These are phyloP conservation scores for Blakeslea trispora DNA, from an alignment of 371 early-diverging fungal genomes.

Conservation along the genomic window DNA sequence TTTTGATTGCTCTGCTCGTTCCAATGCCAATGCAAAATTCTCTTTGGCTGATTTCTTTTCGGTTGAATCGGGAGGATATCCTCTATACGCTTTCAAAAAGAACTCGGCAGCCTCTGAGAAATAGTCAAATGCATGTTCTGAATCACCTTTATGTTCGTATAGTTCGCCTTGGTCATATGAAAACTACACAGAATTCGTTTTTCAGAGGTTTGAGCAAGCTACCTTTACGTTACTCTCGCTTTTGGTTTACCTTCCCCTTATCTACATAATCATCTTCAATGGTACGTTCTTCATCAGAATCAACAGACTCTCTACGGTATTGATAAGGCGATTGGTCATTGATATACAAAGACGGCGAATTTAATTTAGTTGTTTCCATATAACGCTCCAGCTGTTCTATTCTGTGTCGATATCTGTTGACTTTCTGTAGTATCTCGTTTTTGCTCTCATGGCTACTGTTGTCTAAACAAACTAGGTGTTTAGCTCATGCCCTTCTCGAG, in stretches of 20 bases:
- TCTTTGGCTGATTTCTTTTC: conserved; percentile 22
- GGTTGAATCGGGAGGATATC: conserved; percentile 13
- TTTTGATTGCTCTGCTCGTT: conserved; percentile 42
- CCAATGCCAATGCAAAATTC: conserved; percentile 35
- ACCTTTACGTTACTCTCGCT: too few species aligned
- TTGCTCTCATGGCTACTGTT: conserved; percentile 17
- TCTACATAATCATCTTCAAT: conserved; percentile 32
- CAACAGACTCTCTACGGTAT: conserved; percentile 29
- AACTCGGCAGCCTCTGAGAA: conserved; percentile 50
- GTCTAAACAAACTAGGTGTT: conserved; percentile 4
- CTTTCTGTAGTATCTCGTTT: conserved; percentile 36
- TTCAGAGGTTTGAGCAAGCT: not conserved
- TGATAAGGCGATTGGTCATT: conserved; percentile 29
- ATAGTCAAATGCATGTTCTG: conserved; percentile 47
- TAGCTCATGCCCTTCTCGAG: not conserved
- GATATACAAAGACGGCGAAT: conserved; percentile 19
- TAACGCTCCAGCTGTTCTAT: conserved; percentile 39
- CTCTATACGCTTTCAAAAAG: conserved; percentile 41
- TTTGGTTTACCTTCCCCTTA: conserved; percentile 37
- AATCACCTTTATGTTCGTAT: conserved; percentile 42
- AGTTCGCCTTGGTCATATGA: conserved; percentile 43
- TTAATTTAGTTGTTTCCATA: conserved; percentile 16
- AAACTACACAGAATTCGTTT: conserved; percentile 20
- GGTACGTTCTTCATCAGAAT: conserved; percentile 21
- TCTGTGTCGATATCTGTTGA: conserved; percentile 44